These are phyloP conservation scores for Cladosporium sp. DNA, from an alignment of 2,329 filamentous ascomycete species.

Conservation along the genomic window DNA sequence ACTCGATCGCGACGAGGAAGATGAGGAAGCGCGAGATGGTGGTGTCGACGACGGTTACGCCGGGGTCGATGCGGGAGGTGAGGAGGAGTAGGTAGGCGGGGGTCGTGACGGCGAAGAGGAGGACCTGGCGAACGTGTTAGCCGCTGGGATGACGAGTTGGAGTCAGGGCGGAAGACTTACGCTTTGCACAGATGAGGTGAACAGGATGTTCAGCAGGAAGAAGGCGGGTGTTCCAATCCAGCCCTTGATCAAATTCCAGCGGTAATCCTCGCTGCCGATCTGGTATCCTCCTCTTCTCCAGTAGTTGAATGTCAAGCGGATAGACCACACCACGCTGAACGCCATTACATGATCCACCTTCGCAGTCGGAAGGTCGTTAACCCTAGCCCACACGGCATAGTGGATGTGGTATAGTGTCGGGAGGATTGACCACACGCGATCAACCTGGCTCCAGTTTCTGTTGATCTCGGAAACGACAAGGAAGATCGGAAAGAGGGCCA, in stretches of 20 bases:
- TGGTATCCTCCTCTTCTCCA: slow-evolving; percentile 90
- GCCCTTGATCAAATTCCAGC: slow-evolving; percentile 73
- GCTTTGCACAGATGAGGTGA: slow-evolving; percentile 75
- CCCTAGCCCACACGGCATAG: slow-evolving; percentile 73
- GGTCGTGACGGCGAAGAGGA: slow-evolving; percentile 71
- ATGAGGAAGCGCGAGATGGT: slow-evolving; percentile 52
- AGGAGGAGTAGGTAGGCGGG: slow-evolving; percentile 82
- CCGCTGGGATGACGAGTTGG: no score
- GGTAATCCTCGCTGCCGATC: slow-evolving; percentile 87
- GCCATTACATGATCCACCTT: slow-evolving; percentile 67
- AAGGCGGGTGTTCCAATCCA: slow-evolving; percentile 60
- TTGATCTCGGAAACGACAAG: slow-evolving; percentile 76
- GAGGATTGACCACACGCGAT: slow-evolving; percentile 84
- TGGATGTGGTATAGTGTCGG: slow-evolving; percentile 83
- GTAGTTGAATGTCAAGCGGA: slow-evolving; percentile 85
- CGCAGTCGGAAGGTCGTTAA: slow-evolving; percentile 63
- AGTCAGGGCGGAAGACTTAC: slow-evolving; percentile 25
- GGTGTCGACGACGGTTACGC: slow-evolving; percentile 48
- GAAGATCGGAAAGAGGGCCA: slow-evolving; percentile 66
- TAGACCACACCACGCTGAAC: slow-evolving; percentile 64
- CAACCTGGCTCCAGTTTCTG: slow-evolving; percentile 93
- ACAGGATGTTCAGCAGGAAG: slow-evolving; percentile 80
- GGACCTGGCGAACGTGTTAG: slow-evolving; percentile 42
- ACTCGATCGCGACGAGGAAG: slow-evolving; percentile 59
- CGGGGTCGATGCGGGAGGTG: slow-evolving; percentile 53